phyloP scores from a whole-genome alignment of 768 basidiomycete species.

The Mycena vulgaris region DNA sequence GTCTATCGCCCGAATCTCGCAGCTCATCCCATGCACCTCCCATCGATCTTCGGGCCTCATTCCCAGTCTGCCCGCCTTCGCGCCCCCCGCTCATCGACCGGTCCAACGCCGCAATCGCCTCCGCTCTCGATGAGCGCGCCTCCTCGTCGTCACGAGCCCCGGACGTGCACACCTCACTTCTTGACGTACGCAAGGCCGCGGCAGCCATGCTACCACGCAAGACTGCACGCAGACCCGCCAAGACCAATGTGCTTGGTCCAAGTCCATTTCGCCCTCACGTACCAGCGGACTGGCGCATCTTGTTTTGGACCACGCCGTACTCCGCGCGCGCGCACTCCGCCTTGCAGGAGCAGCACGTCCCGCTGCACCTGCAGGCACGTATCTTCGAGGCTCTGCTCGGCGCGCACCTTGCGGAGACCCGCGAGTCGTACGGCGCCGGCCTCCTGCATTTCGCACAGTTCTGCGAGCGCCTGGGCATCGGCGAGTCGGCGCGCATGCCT shows the following conservation, averaged over 20 bases:
- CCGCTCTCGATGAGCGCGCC: background rate
- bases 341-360: background rate
- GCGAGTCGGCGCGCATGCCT: background rate
- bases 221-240: background rate
- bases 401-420: conserved; percentile 23
- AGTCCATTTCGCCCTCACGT: background rate
- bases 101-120: no score
- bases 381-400: background rate
- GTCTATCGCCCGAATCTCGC: no score
- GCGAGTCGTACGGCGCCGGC: conserved; percentile 33
- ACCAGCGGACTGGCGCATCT: background rate
- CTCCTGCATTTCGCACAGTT: background rate
- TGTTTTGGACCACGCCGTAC: conserved; percentile 7
- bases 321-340: background rate
- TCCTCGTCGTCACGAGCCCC: background rate
- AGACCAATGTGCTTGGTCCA: background rate
- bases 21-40: no score
- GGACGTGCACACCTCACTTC: background rate
- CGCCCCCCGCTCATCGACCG: no score
- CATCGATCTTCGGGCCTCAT: no score
- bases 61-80: no score
- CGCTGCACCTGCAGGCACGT: background rate
- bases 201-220: background rate
- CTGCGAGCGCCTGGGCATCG: background rate
- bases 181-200: conserved; percentile 6